phyloP scores from a whole-genome alignment of 2,329 filamentous ascomycete genomes.

The Ramularia endophylla region DNA sequence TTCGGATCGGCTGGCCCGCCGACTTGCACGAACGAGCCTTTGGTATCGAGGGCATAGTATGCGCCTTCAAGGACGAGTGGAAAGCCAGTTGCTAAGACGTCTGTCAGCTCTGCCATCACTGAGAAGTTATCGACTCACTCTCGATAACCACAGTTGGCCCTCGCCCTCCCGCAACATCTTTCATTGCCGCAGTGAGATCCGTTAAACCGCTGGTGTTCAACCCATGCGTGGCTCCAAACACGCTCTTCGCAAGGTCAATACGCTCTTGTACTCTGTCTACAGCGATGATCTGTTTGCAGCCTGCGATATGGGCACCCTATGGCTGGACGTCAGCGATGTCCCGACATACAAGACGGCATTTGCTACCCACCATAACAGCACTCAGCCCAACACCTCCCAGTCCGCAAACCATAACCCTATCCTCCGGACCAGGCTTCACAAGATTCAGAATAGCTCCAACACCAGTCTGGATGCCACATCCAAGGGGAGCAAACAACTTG shows the following conservation, averaged over 20 bases:
- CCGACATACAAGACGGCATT: neutral
- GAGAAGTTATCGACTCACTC: constrained; percentile 7
- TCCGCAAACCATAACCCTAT: constrained; percentile 20
- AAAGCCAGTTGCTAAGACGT: constrained; percentile 14
- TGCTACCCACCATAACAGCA: constrained; percentile 32
- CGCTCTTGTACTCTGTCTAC: constrained; percentile 32
- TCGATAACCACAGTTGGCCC: constrained; percentile 43
- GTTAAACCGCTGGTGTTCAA: constrained; percentile 30
- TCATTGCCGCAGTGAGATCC: constrained; percentile 28
- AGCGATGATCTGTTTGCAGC: constrained; percentile 33
- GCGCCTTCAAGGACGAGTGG: constrained; percentile 14
- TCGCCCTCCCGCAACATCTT: constrained; percentile 24
- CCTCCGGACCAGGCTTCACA: constrained; percentile 17
- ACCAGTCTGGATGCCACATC: constrained; percentile 27
- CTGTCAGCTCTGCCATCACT: no score
- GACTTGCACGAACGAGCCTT: constrained; percentile 43
- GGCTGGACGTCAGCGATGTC: neutral
- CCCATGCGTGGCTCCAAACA: constrained; percentile 35
- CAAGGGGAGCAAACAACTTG: constrained; percentile 20
- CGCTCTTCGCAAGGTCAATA: constrained; percentile 31
- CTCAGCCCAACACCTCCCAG: constrained; percentile 24
- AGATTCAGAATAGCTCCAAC: constrained; percentile 23
- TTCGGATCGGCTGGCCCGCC: constrained; percentile 36
- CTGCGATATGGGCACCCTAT: constrained; percentile 18
- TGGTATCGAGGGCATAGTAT: constrained; percentile 14